Conservation (phyloP, 2,329 filamentous ascomycete species). For the Coniochaeta sp. region DNA sequence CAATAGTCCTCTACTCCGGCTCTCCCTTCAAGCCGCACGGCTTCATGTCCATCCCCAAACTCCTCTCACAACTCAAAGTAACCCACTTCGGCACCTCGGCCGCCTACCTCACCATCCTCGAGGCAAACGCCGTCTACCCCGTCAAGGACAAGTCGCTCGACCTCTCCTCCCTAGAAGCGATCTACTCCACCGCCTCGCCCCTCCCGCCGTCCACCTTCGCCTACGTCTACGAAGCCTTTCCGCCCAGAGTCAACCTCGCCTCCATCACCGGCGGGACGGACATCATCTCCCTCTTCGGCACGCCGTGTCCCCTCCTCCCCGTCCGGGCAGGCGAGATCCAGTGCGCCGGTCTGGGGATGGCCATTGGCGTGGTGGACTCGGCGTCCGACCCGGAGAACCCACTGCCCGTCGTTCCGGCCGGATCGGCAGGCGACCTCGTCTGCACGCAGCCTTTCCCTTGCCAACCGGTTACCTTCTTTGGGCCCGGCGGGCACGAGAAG, state of each 20-base stretch:
- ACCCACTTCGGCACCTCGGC: constrained; percentile 95
- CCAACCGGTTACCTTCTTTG: constrained; percentile 87
- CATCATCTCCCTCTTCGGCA: constrained; percentile 91
- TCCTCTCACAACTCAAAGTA: constrained; percentile 74
- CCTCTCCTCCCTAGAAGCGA: constrained; percentile 64
- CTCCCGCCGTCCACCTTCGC: constrained; percentile 87
- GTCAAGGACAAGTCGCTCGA: constrained; percentile 44
- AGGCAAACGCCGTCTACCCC: constrained; percentile 66
- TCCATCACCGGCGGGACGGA: constrained; percentile 96
- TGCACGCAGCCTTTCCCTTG: constrained; percentile 83
- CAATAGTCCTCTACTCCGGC: constrained; percentile 83
- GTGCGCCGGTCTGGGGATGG: constrained; percentile 72
- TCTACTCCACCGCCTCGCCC: constrained; percentile 92
- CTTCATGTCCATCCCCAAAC: constrained; percentile 71
- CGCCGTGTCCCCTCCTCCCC: constrained; percentile 69
- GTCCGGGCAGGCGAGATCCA: constrained; percentile 71
- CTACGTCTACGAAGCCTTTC: constrained; percentile 83
- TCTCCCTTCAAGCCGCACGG: constrained; percentile 79
- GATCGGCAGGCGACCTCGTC: constrained; percentile 78
- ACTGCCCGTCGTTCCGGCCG: constrained; percentile 37
- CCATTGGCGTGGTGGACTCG: constrained; percentile 55
- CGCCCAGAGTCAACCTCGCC: constrained; percentile 71
- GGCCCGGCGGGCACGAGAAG: constrained; percentile 61
- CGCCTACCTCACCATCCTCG: constrained; percentile 85
- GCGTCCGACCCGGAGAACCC: constrained; percentile 45